These are phyloP conservation scores for Boletellus ananiceps DNA, from an alignment of 768 basidiomycete species.

Conservation along the genomic window DNA sequence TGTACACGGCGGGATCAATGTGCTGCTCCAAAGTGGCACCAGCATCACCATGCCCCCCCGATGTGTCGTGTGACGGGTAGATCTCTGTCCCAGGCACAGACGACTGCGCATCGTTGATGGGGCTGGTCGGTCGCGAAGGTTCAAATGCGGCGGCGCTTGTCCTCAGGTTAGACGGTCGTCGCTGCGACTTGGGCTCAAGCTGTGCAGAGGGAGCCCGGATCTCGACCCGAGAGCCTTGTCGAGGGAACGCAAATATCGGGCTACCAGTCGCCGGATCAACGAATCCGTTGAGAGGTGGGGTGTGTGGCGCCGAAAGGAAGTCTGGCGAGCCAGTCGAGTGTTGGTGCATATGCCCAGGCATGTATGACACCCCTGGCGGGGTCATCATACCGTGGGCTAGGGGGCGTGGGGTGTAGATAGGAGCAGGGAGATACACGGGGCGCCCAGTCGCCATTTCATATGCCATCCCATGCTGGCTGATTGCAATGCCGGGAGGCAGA, in stretches of 20 bases:
- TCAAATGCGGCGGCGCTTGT: conserved; percentile 50
- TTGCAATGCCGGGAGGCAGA: conserved; percentile 65
- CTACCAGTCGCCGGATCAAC: conserved; percentile 61
- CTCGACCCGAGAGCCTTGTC: conserved; percentile 66
- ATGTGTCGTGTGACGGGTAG: conserved; percentile 9
- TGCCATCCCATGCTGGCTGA: conserved; percentile 73
- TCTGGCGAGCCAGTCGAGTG: conserved; percentile 58
- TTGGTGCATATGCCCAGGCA: conserved; percentile 61
- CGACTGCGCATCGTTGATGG: conserved; percentile 13
- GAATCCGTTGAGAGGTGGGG: conserved; percentile 59
- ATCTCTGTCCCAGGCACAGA: conserved; percentile 9
- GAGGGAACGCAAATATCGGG: conserved; percentile 71
- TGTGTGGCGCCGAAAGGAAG: conserved; percentile 53
- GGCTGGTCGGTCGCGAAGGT: conserved; percentile 35
- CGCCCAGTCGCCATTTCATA: conserved; percentile 82
- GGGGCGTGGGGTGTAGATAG: conserved; percentile 67
- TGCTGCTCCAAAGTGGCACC: conserved; percentile 22
- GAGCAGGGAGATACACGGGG: conserved; percentile 64
- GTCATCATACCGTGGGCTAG: conserved; percentile 52
- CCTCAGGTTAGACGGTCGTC: conserved; percentile 42
- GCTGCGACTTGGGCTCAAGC: conserved; percentile 24
- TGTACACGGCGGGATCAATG: conserved; percentile 41
- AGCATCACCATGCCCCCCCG: conserved; percentile 16
- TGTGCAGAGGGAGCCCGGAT: conserved; percentile 58
- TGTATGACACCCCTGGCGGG: conserved; percentile 46